Evolutionary conservation across 371 early-diverging fungal genomes (phyloP), one percentile per base, ranked within the genome.

Genomic region (Haplosporangium sp.): DNA sequence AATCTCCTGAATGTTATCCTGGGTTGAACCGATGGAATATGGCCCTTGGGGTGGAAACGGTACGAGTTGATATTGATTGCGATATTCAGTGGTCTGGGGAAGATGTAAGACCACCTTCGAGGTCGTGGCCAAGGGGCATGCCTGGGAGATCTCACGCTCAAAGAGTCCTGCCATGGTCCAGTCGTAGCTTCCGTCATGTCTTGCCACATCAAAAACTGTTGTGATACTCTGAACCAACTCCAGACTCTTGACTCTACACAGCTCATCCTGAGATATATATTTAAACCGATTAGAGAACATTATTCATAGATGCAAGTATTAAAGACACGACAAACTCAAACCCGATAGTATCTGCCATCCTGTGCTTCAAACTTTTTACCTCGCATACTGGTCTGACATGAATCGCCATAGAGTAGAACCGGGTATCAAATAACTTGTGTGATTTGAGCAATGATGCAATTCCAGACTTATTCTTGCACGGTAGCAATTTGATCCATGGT

Each of bases 401-500:
- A 23, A 94, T 86, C 1, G 87, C 87, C 95, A 97, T 95, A 2
- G 97, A 94, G 69, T 95, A 95, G 69, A 90, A 98, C 69, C 94
- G 87, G 36, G 94, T 89, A 69, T 98, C 95, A 73, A 92, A 97
- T 8, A 98, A 86, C 46, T 87, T 86, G 83, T 97, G 94, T 20
- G 96, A 91, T 75, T 98, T 97, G 46, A 97, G 85, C 56, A 97
- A 81, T 13, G 84, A 81, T 3, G 96, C 92, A 37, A 97, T 84
- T 7, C 99, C 99, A 57, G 95, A 90, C 82, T 94, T 94, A 20
- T 93, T 80, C 83, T 94, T 93, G 74, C 99, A 99, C 1, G 99
- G 99, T 47, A 99, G 82, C 55, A 96, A 83, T 75, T 98, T 98
- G 66, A 94, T 86, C 95, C 96, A 98, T 10, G 98, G 98, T 5